Evolutionary conservation across 495 filamentous ascomycete genomes (phyloP), one percentile per base, ranked within the genome.

Genomic region (Penicilliopsis zonata): DNA sequence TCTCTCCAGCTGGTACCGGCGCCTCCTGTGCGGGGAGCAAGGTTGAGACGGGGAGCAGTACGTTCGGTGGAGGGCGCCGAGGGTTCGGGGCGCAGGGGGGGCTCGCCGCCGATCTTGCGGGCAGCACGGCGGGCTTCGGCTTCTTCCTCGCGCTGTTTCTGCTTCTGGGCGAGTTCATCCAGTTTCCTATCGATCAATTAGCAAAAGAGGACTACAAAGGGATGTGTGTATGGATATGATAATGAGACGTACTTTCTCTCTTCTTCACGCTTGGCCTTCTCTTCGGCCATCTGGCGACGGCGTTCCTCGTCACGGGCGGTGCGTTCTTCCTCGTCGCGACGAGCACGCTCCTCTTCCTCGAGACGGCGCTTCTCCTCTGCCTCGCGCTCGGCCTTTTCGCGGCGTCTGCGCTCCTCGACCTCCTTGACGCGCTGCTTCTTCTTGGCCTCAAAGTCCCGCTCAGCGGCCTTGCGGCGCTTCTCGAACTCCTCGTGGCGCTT

Each of bases 401-500:
- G 75, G 30, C 59, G 61, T 19, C 60, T 78, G 41, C 70, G 70
- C 46, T 94, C 87, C 36, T 64, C 67, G 43, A 80, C 74, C 46
- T 94, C 87, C 71, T 82, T 86, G 51, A 79, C 69, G 41, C 90
- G 80, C 40, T 78, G 70, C 33, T 78, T 78, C 63, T 94, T 87
- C 63, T 88, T 83, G 56, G 75, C 76, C 64, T 94, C 77, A 31
- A 92, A 72, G 44, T 96, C 88, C 31, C 75, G 74, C 65, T 94
- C 82, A 18, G 90, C 90, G 44, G 80, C 75, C 58, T 78, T 83
- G 49, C 82, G 78, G 30, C 87, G 76, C 63, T 81, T 85, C 69
- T 96, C 92, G 47, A 96, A 96, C 55, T 96, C 83, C 43, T 94
- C 82, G 47, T 84, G 82, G 42, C 90, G 81, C 49, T 85, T 78